Evolutionary conservation across 1,139 yeast genomes (phyloP).

Genomic region (Suhomyces coccinellae): DNA sequence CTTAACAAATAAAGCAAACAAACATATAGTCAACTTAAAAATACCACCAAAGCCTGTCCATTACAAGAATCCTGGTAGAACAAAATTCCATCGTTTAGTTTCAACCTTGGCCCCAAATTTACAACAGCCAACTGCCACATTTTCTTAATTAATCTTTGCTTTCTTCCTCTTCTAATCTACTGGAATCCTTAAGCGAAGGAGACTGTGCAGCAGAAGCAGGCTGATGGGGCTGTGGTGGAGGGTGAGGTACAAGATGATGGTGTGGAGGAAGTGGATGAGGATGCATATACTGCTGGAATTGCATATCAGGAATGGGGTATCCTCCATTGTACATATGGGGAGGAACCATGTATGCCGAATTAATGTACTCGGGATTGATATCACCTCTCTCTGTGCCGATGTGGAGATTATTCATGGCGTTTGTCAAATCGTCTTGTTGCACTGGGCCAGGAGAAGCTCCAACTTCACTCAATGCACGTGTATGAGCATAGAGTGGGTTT

Average conservation of each 20-base stretch:
- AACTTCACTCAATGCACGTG: not conserved
- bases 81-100: too few relatives aligned
- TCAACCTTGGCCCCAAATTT: too few relatives aligned
- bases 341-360: constrained; percentile 13
- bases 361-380: constrained; percentile 7
- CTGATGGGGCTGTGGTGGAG: not conserved
- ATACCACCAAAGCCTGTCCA: too few relatives aligned
- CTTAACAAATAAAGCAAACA: not conserved
- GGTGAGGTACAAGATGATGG: constrained; percentile 4
- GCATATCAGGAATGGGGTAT: constrained; percentile 14
- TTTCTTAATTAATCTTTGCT: not conserved
- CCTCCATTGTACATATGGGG: constrained; percentile 13
- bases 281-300: constrained; percentile 12
- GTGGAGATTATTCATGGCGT: constrained; percentile 13
- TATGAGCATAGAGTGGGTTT: too few relatives aligned
- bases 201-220: not conserved
- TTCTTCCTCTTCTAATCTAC: not conserved
- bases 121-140: too few relatives aligned
- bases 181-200: not conserved
- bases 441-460: constrained; percentile 4
- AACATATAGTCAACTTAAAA: not conserved
- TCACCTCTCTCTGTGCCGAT: constrained; percentile 10
- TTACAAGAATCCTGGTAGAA: too few relatives aligned
- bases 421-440: constrained; percentile 11
- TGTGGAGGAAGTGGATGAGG: constrained; percentile 9